phyloP scores from a whole-genome alignment of 2,329 filamentous ascomycete species.

The Penicillium sp. region DNA sequence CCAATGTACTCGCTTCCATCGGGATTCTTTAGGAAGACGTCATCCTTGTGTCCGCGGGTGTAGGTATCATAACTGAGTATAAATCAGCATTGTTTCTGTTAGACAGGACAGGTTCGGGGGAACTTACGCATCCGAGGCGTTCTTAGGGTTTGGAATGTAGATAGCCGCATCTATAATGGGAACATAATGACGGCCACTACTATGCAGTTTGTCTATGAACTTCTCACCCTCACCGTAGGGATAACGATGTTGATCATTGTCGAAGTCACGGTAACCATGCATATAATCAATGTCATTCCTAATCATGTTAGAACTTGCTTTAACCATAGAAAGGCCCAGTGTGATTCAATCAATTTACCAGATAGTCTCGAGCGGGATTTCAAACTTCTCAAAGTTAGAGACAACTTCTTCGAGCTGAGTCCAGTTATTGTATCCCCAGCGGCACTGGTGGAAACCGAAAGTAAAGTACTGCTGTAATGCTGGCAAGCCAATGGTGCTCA shows the following conservation, averaged over 20 bases:
- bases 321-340: not conserved
- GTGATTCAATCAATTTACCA: constrained; percentile 37
- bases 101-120: constrained; percentile 8
- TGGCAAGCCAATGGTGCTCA: constrained; percentile 66
- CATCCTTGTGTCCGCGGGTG: constrained; percentile 50
- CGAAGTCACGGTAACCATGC: constrained; percentile 61
- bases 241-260: constrained; percentile 56
- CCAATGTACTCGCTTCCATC: constrained; percentile 57
- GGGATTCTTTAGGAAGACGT: constrained; percentile 54
- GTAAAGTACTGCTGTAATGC: constrained; percentile 80
- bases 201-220: constrained; percentile 56
- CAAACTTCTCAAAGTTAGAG: constrained; percentile 53
- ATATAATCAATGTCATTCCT: constrained; percentile 56
- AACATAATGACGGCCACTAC: constrained; percentile 57
- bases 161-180: constrained; percentile 65
- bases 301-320: not conserved
- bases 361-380: constrained; percentile 57
- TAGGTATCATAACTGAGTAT: constrained; percentile 55
- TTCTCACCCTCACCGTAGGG: constrained; percentile 50
- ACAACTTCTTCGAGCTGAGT: constrained; percentile 61
- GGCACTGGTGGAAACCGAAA: constrained; percentile 79
- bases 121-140: constrained; percentile 63
- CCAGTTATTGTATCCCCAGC: constrained; percentile 80
- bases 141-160: constrained; percentile 70
- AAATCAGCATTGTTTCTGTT: constrained; percentile 19